These are phyloP conservation scores for Candida patagonica DNA, from an alignment of 805 yeast species.

Conservation along the genomic window DNA sequence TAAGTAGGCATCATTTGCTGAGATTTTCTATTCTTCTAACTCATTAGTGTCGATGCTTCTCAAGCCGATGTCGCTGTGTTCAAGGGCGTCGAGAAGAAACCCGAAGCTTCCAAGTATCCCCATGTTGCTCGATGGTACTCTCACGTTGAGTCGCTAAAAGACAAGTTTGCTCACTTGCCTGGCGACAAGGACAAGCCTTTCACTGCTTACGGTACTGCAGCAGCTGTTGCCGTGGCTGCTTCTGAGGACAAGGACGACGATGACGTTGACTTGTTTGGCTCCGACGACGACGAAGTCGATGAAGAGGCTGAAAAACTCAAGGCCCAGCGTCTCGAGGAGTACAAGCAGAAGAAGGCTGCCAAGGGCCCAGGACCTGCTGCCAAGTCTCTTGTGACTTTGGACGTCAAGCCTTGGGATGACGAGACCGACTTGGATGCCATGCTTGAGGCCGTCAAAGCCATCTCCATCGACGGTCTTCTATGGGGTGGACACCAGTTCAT, in stretches of 20 bases:
- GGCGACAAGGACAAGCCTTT: conserved; percentile 42
- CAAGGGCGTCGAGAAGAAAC: conserved; percentile 62
- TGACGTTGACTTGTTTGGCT: conserved; percentile 90
- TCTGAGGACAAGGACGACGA: conserved; percentile 86
- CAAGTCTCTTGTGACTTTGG: conserved; percentile 92
- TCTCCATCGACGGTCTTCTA: conserved; percentile 83
- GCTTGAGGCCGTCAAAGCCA: conserved; percentile 74
- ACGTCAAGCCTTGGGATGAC: conserved; percentile 99
- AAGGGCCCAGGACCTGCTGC: conserved; percentile 98
- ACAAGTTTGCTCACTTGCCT: conserved; percentile 72
- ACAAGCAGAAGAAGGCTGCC: conserved; percentile 95
- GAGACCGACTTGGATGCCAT: conserved; percentile 92
- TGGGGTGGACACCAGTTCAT: conserved; percentile 98
- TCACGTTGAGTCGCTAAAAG: conserved; percentile 92
- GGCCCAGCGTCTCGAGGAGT: conserved; percentile 96
- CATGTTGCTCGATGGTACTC: conserved; percentile 97
- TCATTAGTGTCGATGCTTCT: conserved; percentile 41
- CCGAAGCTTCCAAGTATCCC: conserved; percentile 68
- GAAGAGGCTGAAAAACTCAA: conserved; percentile 95
- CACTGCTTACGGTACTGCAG: conserved; percentile 28
- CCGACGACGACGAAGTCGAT: conserved; percentile 90
- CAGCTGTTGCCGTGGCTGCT: conserved; percentile 55
- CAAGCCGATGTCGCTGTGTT: conserved; percentile 92
- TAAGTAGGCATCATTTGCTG: conserved; percentile 38
- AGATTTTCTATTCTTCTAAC: not conserved